Evolutionary conservation across 495 filamentous ascomycete species (phyloP), one percentile per base, ranked within the genome.

Genomic region (Penicillium egyptiacum): DNA sequence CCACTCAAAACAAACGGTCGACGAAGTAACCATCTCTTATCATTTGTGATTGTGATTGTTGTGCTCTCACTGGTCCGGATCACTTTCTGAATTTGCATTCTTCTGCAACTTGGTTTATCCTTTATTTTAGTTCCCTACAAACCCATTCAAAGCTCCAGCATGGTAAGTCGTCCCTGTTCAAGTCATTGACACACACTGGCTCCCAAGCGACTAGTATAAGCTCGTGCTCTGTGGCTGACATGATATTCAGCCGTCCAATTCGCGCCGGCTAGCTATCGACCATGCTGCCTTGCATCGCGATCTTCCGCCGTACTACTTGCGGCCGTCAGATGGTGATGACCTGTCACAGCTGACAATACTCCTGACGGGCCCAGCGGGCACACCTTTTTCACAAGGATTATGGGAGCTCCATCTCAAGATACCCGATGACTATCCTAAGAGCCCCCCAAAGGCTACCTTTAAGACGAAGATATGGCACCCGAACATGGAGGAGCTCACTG

Each of bases 391-490:
- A 0, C 64, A 73, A 22, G 85, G 85, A 7, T 59, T 87, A 20
- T 88, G 81, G 83, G 82, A 76, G 53, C 68, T 90, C 10, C 77
- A 83, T 46, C 70, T 90, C 28, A 79, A 80, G 40, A 85, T 90
- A 52, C 87, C 87, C 1, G 70, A 78, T 2, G 83, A 80, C 45
- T 90, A 89, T 59, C 87, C 87, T 5, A 74, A 75, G 23, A 81
- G 75, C 19, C 86, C 87, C 30, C 87, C 87, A 7, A 89, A 83
- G 53, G 87, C 86, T 6, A 76, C 75, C 19, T 90, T 90, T 63
- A 79, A 77, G 47, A 89, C 87, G 9, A 78, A 80, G 31, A 86
- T 90, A 25, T 90, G 85, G 79, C 87, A 90, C 58, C 87, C 87
- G 0, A 90, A 90, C 60, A 82, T 90, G 52, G 87, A 89, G 57